Conservation (phyloP, 768 basidiomycete species). For the Filobasidium floriforme region DNA sequence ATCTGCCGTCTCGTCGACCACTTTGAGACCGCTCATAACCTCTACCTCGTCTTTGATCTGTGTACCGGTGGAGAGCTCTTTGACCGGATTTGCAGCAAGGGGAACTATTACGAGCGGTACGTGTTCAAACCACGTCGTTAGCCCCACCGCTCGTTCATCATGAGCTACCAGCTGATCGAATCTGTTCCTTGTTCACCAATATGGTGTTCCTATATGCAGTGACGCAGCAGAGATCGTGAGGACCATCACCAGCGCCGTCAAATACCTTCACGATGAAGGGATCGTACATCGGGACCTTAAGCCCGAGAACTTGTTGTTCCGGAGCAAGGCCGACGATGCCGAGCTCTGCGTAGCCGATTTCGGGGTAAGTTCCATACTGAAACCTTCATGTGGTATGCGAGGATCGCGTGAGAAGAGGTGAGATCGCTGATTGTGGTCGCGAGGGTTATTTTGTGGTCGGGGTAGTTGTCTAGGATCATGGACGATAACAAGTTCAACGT, state of each 20-base stretch:
- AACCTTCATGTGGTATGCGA: too few species aligned
- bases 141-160: too few species aligned
- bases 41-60: slow-evolving; percentile 90
- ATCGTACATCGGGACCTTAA: slow-evolving; percentile 97
- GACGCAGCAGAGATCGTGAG: slow-evolving; percentile 84
- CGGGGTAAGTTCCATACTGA: slow-evolving; percentile 72
- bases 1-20: slow-evolving; percentile 93
- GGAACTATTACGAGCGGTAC: slow-evolving; percentile 89
- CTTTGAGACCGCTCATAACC: slow-evolving; percentile 91
- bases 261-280: slow-evolving; percentile 81
- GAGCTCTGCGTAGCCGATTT: slow-evolving; percentile 98
- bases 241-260: slow-evolving; percentile 76
- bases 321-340: slow-evolving; percentile 74
- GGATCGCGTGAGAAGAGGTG: not conserved
- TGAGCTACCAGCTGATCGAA: too few species aligned
- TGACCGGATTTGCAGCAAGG: slow-evolving; percentile 94
- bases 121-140: slow-evolving; percentile 39
- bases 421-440: too few species aligned
- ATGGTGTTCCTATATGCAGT: too few species aligned
- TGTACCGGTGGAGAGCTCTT: slow-evolving; percentile 98
- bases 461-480: slow-evolving; percentile 58
- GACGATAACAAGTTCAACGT: slow-evolving; percentile 78
- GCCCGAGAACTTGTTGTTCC: slow-evolving; percentile 95
- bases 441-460: not conserved
- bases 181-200: too few species aligned